phyloP scores from a whole-genome alignment of 768 basidiomycete genomes.

The Pseudohyphozyma bogoriensis region DNA sequence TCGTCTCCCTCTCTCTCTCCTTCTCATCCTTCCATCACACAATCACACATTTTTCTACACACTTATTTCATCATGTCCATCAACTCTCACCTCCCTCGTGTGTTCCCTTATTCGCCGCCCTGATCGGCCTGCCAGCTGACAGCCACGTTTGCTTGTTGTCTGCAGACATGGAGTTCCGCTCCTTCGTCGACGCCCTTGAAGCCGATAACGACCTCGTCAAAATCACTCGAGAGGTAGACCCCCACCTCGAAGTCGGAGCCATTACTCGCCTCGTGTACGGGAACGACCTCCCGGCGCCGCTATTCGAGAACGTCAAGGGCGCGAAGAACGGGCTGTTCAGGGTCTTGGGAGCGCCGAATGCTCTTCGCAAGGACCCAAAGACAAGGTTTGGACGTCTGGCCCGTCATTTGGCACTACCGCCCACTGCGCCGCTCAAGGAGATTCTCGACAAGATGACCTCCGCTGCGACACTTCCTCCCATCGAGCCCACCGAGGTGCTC shows the following conservation, averaged over 20 bases:
- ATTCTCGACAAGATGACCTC: constrained; percentile 5
- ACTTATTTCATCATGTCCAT: background rate
- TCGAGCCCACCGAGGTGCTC: background rate
- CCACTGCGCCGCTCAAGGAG: background rate
- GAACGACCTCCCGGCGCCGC: background rate
- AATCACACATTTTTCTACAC: background rate
- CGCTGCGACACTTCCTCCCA: background rate
- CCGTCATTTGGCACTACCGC: background rate
- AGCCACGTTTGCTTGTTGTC: too few relatives aligned
- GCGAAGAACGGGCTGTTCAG: background rate
- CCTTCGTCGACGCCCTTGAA: constrained; percentile 1
- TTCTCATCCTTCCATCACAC: background rate
- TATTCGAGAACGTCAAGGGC: constrained; percentile 5
- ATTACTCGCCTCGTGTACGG: constrained; percentile 1
- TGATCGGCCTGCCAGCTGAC: background rate
- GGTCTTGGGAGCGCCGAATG: background rate
- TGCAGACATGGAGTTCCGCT: background rate
- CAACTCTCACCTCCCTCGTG: background rate
- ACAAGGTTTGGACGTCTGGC: background rate
- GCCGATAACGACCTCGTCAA: background rate
- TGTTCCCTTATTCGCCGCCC: background rate
- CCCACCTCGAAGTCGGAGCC: background rate
- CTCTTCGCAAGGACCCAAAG: background rate
- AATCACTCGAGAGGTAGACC: constrained; percentile 1
- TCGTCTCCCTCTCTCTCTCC: background rate